Percentiles rank a stretch among this genome's conserved stretches.
These are phyloP conservation scores for Epithele typhae DNA, from an alignment of 768 basidiomycete species.

Conservation along the genomic window DNA sequence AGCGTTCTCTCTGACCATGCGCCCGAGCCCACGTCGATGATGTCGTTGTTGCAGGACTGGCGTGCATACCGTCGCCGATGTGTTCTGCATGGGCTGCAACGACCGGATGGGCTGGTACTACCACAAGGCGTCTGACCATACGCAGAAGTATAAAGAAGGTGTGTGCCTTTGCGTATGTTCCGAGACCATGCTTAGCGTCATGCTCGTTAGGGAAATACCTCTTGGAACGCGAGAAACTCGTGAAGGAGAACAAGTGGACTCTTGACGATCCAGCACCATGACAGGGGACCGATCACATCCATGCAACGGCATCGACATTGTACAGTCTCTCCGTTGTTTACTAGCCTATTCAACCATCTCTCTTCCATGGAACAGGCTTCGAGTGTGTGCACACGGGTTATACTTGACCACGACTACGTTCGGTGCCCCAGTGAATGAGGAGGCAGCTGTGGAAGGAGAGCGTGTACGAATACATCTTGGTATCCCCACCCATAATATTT, in stretches of 20 bases:
- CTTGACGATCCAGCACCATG: too few species aligned
- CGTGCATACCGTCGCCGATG: conserved; percentile 76
- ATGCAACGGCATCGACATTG: too few species aligned
- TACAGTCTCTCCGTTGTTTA: too few species aligned
- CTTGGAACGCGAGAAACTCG: conserved; percentile 71
- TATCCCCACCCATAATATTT: too few species aligned
- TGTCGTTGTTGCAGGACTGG: conserved; percentile 52
- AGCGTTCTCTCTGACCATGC: background rate
- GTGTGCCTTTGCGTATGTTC: background rate
- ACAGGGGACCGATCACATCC: too few species aligned
- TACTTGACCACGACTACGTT: too few species aligned
- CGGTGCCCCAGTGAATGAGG: too few species aligned
- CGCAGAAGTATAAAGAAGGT: conserved; percentile 89
- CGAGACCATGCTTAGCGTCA: background rate
- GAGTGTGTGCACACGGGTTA: too few species aligned
- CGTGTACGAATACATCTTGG: too few species aligned
- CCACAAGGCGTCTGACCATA: conserved; percentile 67
- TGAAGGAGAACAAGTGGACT: conserved; percentile 81
- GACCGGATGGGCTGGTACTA: conserved; percentile 82
- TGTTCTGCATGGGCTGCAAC: conserved; percentile 75
- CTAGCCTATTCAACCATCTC: too few species aligned
- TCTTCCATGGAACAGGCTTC: too few species aligned
- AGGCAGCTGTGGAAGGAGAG: too few species aligned
- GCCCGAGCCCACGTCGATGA: background rate
- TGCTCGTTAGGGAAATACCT: conserved; percentile 65